phyloP scores from a whole-genome alignment of 2,329 filamentous ascomycete genomes.

The Hyphodiscus sp. region DNA sequence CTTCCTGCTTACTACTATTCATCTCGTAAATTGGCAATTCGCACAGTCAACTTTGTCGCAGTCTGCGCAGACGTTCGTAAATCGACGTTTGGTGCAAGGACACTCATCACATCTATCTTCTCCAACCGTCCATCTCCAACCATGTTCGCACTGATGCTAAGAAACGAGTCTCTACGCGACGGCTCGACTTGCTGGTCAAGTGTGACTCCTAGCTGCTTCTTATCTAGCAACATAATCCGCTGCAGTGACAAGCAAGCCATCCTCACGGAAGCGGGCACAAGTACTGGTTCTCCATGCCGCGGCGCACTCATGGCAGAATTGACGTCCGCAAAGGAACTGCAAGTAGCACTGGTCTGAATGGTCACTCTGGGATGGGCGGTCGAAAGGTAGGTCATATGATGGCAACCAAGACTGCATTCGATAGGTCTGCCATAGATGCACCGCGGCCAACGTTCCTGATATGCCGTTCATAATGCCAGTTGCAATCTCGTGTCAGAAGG shows the following conservation, averaged over 20 bases:
- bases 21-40: no score
- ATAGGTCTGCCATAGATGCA: slow-evolving; percentile 44
- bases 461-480: slow-evolving; percentile 36
- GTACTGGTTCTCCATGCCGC: slow-evolving; percentile 34
- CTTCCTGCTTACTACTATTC: no score
- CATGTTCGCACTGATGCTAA: no score
- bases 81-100: no score
- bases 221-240: no score
- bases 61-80: no score
- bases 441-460: slow-evolving; percentile 42
- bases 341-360: slow-evolving; percentile 30
- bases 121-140: no score
- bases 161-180: no score
- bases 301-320: slow-evolving; percentile 47
- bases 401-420: slow-evolving; percentile 44
- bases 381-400: slow-evolving; percentile 46
- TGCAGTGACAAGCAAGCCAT: slow-evolving; percentile 29
- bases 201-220: no score
- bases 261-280: slow-evolving; percentile 37
- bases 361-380: neutral
- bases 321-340: slow-evolving; percentile 36
- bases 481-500: slow-evolving; percentile 36
- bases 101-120: no score
- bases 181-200: no score
- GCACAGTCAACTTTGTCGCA: no score